A percentile compares a stretch with the other conserved stretches of the same genome.
These are phyloP conservation scores for Priceomyces medius DNA, from an alignment of 805 yeast genomes.

Conservation along the genomic window DNA sequence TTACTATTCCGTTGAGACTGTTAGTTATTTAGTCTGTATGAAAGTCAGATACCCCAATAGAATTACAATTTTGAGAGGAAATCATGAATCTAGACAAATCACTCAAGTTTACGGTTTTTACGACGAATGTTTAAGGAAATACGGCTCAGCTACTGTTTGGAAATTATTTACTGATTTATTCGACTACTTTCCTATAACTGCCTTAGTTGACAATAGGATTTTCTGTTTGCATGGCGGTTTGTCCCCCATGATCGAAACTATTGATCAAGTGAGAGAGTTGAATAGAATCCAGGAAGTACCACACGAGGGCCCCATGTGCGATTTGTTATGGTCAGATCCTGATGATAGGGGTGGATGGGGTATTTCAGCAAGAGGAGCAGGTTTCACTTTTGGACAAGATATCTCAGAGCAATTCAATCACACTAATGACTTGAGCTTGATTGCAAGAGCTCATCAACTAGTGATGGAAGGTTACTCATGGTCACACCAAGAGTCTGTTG, in stretches of 20 bases:
- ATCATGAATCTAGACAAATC: slow-evolving; percentile 93
- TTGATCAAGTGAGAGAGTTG: slow-evolving; percentile 87
- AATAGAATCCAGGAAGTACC: slow-evolving; percentile 95
- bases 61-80: slow-evolving; percentile 90
- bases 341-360: slow-evolving; percentile 99
- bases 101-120: slow-evolving; percentile 96
- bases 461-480: slow-evolving; percentile 98
- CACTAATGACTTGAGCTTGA: slow-evolving; percentile 76
- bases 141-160: slow-evolving; percentile 93
- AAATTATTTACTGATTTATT: slow-evolving; percentile 86
- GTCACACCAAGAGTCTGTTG: slow-evolving; percentile 93
- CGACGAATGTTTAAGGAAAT: slow-evolving; percentile 91
- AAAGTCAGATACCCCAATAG: slow-evolving; percentile 89
- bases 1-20: slow-evolving; percentile 88
- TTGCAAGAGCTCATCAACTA: slow-evolving; percentile 94
- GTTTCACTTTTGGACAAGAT: slow-evolving; percentile 96
- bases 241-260: slow-evolving; percentile 90
- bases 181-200: slow-evolving; percentile 92
- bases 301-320: slow-evolving; percentile 98
- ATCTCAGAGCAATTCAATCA: slow-evolving; percentile 92
- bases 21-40: slow-evolving; percentile 83
- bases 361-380: slow-evolving; percentile 96
- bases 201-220: slow-evolving; percentile 84
- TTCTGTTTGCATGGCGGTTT: slow-evolving; percentile 94
- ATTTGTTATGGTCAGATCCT: slow-evolving; percentile 94